Base-by-base conservation (phyloP, 2,329 filamentous ascomycete species). In the Catunica adiposa region DNA sequence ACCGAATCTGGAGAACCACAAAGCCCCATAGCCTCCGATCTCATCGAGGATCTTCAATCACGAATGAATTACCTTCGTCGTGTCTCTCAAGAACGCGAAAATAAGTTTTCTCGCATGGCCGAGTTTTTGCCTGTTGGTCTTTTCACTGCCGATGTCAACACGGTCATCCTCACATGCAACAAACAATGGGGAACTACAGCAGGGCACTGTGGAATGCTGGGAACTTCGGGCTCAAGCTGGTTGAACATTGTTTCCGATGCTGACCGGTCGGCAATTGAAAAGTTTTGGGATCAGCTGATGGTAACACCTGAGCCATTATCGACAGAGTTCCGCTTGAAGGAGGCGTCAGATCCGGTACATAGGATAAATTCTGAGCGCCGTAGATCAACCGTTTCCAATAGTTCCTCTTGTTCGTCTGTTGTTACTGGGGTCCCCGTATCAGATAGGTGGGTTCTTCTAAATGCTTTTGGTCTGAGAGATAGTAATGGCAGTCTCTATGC, bases 41-140 rank as follows among this genome's bases (percentile, higher is more conserved):
- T 31, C n/a, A 38, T 52, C 17, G 53, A 53, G 8, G 83, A 90
- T 64, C 73, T 92, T 14, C 80, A 81, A 46, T 73, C 83, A 17
- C 71, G 77, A 31, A 81, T 79, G 0, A 29, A 44, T 6, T 58
- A 53, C 37, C 46, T 58, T 3, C 47, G 52, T 8, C 74, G 78
- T 61, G 77, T 83, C 62, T 77, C 78, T 0, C 72, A 76, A 44
- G 79, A 83, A 62, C 80, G 80, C 64, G 86, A 92, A 65, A 82
- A 84, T 31, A 83, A 83, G 57, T 92, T 92, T 64, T 87, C 84
- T 0, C 76, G 85, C 47, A 89, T 92, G 84, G 85, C 86, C 1
- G 86, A 89, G 63, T 86, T 88, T 60, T 84, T 85, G 0, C 86
- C 86, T 0, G 86, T 89, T 1, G 87, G 86, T 26, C 83, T 94